Conservation (phyloP, 306 rosid species). For the Pyrus bretschneideri region DNA sequence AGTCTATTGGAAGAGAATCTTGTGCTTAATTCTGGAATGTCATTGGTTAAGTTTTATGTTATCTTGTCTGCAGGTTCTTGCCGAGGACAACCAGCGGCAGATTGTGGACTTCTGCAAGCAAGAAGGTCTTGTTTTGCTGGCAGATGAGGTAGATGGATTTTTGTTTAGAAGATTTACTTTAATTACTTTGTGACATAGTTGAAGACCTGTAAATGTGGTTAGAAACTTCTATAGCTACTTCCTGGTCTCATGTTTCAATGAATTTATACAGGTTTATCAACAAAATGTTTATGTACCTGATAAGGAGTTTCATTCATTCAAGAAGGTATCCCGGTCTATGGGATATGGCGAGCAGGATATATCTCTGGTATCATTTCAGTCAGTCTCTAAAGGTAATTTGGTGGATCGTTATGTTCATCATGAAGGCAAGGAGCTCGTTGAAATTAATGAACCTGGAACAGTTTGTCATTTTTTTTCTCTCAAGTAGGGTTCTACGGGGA, state of each 20-base stretch:
- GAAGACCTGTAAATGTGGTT: neutral
- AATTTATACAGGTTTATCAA: conserved; percentile 67
- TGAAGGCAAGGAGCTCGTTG: neutral
- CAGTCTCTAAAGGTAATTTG: conserved; percentile 77
- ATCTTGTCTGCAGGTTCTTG: conserved; percentile 46
- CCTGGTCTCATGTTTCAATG: neutral
- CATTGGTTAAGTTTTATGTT: neutral
- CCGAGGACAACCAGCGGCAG: conserved; percentile 60
- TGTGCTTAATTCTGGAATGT: neutral
- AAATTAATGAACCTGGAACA: neutral
- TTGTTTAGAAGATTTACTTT: neutral
- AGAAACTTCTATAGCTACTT: neutral
- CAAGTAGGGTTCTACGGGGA: conserved; percentile 74
- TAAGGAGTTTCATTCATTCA: conserved; percentile 78
- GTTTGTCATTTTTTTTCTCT: conserved; percentile 3
- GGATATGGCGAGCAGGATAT: conserved; percentile 75
- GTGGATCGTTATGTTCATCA: neutral
- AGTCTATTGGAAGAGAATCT: neutral
- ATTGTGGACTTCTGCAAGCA: conserved; percentile 81
- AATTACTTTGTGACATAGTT: neutral
- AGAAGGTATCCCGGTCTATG: conserved; percentile 73
- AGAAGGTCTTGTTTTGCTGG: conserved; percentile 90
- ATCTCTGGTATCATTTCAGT: conserved; percentile 73
- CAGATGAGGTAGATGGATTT: conserved; percentile 73
- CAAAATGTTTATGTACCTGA: conserved; percentile 76